Conservation (phyloP, 2,329 filamentous ascomycete genomes). For the Orbilia ellipsospora region DNA sequence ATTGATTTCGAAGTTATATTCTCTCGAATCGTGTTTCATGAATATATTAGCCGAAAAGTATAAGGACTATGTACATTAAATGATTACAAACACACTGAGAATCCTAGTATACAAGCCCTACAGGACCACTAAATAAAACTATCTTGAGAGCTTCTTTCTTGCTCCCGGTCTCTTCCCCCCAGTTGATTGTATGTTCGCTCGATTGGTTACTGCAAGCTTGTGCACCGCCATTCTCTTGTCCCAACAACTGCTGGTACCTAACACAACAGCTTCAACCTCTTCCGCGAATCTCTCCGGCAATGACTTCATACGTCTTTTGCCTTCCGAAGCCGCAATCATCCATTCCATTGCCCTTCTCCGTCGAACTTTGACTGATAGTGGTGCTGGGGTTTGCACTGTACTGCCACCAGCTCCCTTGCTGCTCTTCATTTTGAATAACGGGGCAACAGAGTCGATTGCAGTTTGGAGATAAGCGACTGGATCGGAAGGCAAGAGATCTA, state of each 20-base stretch:
- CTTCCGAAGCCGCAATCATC: constrained; percentile 86
- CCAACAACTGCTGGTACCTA: constrained; percentile 87
- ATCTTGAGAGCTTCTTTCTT: constrained; percentile 17
- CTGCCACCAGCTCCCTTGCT: constrained; percentile 84
- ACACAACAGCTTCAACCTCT: constrained; percentile 77
- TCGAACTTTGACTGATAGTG: constrained; percentile 78
- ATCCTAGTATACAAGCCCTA: constrained; percentile 2
- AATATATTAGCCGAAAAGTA: not conserved
- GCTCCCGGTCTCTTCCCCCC: not conserved
- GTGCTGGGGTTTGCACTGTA: constrained; percentile 82
- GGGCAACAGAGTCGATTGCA: constrained; percentile 91
- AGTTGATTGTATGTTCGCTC: constrained; percentile 33
- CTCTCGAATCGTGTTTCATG: not conserved
- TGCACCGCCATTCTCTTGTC: constrained; percentile 73
- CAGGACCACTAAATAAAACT: not conserved
- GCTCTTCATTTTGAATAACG: constrained; percentile 81
- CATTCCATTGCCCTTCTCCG: constrained; percentile 83
- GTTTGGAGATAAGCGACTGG: constrained; percentile 89
- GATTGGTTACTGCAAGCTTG: constrained; percentile 50
- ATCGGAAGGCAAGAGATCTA: constrained; percentile 84
- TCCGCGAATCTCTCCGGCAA: constrained; percentile 62
- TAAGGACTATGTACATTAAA: not conserved
- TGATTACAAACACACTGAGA: not conserved
- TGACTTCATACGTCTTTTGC: constrained; percentile 71
- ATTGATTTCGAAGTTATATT: not conserved